Evolutionary conservation across 129 eudicot genomes (phyloP), one percentile per base, ranked within the genome.

Genomic region (Scalesia atractyloides): DNA sequence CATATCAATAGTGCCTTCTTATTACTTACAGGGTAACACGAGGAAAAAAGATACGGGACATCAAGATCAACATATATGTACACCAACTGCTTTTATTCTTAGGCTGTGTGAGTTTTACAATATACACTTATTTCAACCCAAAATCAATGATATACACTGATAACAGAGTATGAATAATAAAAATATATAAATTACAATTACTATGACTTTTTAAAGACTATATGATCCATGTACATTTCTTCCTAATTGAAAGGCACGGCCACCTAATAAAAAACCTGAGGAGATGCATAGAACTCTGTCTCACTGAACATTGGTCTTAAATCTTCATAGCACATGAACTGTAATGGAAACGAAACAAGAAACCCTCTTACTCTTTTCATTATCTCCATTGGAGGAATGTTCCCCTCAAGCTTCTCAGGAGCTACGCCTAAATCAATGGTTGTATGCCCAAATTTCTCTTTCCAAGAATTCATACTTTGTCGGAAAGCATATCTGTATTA

Each of bases 371-470:
- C 89, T 14, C 72, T 70, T 76, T 88, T 90, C 46, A 94, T 18
- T 62, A 64, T 79, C 64, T 86, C 91, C 83, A 50, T 61, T 15
- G 97, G 74, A 56, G 34, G 41, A 36, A 74, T 72, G 72, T 77
- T 68, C 53, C 85, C 96, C 59, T 85, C 89, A 12, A 85, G 77
- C 44, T 61, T 78, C 60, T 81, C 79, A 2, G 96, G 89, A 17
- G 96, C 98, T 72, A 94, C 87, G 7, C 98, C 98, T 46, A 94
- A 76, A 82, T 94, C 98, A n/a, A 90, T 90, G 51, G 98, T 87
- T 7, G 92, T 87, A 73, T 86, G 87, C 34, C 88, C 86, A 11
- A 85, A 80, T 77, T 84, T 87, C 76, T 94, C 97, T 77, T 80
- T 90, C 88, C 86, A 86, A 30, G 81, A 83, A 71, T 74, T 80